Percentiles rank a stretch among this genome's conserved stretches.
Conservation (phyloP, 257 asterid species). For the Verbascum thapsus region DNA sequence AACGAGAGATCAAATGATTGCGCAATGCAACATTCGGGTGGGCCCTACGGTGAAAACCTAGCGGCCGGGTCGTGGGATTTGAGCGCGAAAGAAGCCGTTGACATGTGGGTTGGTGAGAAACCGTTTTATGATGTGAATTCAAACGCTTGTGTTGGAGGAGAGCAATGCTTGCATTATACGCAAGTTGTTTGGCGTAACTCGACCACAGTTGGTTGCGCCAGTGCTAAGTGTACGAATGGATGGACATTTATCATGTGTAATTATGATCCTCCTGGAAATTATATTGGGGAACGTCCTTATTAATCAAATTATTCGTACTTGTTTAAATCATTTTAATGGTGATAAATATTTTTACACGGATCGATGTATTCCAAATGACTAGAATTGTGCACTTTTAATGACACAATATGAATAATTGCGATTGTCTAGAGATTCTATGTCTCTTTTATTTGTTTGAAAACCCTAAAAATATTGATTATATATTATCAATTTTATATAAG, state of each 20-base stretch:
- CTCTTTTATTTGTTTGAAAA: too few relatives aligned
- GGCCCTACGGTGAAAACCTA: slow-evolving; percentile 60
- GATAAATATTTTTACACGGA: too few relatives aligned
- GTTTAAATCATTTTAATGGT: background rate
- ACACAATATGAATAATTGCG: background rate
- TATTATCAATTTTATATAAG: too few relatives aligned
- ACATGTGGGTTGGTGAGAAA: slow-evolving; percentile 49
- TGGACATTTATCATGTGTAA: slow-evolving; percentile 44
- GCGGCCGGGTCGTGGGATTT: slow-evolving; percentile 41
- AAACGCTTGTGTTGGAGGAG: slow-evolving; percentile 34
- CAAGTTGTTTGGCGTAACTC: slow-evolving; percentile 56
- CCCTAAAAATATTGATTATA: too few relatives aligned
- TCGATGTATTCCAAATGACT: too few relatives aligned
- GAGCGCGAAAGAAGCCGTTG: slow-evolving; percentile 36
- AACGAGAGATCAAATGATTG: slow-evolving; percentile 38
- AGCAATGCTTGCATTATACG: slow-evolving; percentile 47
- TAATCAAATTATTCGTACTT: slow-evolving; percentile 3
- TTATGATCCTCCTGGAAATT: slow-evolving; percentile 50
- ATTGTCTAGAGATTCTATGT: too few relatives aligned
- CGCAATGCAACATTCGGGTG: slow-evolving; percentile 35
- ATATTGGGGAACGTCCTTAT: slow-evolving; percentile 41
- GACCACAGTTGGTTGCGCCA: slow-evolving; percentile 41
- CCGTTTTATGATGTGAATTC: slow-evolving; percentile 20
- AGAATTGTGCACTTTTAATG: background rate
- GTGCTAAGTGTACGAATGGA: slow-evolving; percentile 38